phyloP scores from a whole-genome alignment of 192 early-diverging fungal genomes.

The Thoreauomyces humboldtii region DNA sequence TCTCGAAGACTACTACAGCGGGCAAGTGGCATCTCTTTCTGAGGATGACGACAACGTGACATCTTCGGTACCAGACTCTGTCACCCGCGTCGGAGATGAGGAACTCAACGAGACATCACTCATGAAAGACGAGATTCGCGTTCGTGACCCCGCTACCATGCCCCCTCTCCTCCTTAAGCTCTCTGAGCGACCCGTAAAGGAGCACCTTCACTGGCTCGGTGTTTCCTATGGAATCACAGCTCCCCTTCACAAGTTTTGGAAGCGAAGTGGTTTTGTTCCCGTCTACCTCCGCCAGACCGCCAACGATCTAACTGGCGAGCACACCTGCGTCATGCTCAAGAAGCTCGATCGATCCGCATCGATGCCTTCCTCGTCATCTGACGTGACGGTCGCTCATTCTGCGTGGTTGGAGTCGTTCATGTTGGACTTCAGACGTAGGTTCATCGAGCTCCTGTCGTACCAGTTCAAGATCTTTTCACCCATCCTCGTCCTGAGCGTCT shows the following conservation, averaged over 20 bases:
- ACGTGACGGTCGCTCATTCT: conserved; percentile 32
- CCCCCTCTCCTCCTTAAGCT: conserved; percentile 87
- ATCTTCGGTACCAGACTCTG: conserved; percentile 18
- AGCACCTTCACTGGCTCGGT: conserved; percentile 90
- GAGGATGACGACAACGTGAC: conserved; percentile 45
- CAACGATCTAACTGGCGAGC: conserved; percentile 97
- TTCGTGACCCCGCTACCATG: conserved; percentile 87
- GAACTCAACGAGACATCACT: conserved; percentile 57
- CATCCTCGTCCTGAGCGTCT: conserved; percentile 75
- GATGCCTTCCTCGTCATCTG: too few relatives aligned
- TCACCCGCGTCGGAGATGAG: conserved; percentile 55
- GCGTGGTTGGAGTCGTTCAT: conserved; percentile 86
- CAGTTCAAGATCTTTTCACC: conserved; percentile 82
- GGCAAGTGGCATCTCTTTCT: conserved; percentile 62
- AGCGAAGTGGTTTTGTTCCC: conserved; percentile 81
- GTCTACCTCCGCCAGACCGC: conserved; percentile 95
- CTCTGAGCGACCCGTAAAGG: conserved; percentile 67
- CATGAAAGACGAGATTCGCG: conserved; percentile 71
- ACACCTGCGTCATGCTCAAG: conserved; percentile 96
- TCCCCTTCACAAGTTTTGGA: conserved; percentile 95
- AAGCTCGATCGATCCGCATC: conserved; percentile 48
- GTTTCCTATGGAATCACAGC: conserved; percentile 93
- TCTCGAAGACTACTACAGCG: conserved; percentile 82
- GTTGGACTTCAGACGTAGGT: conserved; percentile 87
- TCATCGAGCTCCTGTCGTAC: conserved; percentile 84